phyloP scores from a whole-genome alignment of 768 basidiomycete species.

The Paxillus rubicundulus region DNA sequence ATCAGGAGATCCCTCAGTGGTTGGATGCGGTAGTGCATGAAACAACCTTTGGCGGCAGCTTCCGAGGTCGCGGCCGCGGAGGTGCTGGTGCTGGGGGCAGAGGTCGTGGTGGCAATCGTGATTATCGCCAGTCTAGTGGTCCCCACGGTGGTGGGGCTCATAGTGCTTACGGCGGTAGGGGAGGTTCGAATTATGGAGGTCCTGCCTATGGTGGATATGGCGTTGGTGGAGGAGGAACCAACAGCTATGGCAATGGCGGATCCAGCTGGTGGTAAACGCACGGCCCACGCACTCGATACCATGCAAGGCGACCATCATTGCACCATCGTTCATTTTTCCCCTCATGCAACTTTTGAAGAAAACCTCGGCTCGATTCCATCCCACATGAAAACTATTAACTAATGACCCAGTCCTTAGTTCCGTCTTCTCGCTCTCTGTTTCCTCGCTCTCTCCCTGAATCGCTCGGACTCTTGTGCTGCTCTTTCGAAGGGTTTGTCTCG shows the following conservation, averaged over 20 bases:
- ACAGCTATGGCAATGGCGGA: slow-evolving; percentile 31
- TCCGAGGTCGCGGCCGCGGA: slow-evolving; percentile 58
- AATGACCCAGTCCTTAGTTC: slow-evolving; percentile 14
- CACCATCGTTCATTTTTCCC: slow-evolving; percentile 2
- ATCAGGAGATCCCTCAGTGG: slow-evolving; percentile 92
- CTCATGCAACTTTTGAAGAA: slow-evolving; percentile 12
- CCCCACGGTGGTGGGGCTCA: slow-evolving; percentile 32
- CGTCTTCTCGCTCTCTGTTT: slow-evolving; percentile 21
- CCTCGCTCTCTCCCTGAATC: slow-evolving; percentile 32
- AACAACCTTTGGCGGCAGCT: slow-evolving; percentile 62
- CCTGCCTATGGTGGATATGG: slow-evolving; percentile 29
- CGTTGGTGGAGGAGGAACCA: slow-evolving; percentile 19
- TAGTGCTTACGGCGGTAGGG: slow-evolving; percentile 34
- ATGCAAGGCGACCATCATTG: slow-evolving; percentile 9
- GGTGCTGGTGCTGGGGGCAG: slow-evolving; percentile 43
- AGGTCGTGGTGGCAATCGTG: slow-evolving; percentile 37
- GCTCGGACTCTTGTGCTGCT: slow-evolving; percentile 58
- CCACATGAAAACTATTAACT: slow-evolving; percentile 25
- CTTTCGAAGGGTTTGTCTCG: slow-evolving; percentile 58
- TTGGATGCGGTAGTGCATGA: slow-evolving; percentile 85
- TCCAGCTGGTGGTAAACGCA: slow-evolving; percentile 49
- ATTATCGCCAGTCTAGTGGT: slow-evolving; percentile 31
- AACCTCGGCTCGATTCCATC: slow-evolving; percentile 17
- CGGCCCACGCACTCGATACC: background rate
- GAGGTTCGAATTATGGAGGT: slow-evolving; percentile 47